A percentile compares a stretch with the other conserved stretches of the same genome.
These are phyloP conservation scores for Globisporangium carolinianum DNA, from an alignment of 352 stramenopile species.

Conservation along the genomic window DNA sequence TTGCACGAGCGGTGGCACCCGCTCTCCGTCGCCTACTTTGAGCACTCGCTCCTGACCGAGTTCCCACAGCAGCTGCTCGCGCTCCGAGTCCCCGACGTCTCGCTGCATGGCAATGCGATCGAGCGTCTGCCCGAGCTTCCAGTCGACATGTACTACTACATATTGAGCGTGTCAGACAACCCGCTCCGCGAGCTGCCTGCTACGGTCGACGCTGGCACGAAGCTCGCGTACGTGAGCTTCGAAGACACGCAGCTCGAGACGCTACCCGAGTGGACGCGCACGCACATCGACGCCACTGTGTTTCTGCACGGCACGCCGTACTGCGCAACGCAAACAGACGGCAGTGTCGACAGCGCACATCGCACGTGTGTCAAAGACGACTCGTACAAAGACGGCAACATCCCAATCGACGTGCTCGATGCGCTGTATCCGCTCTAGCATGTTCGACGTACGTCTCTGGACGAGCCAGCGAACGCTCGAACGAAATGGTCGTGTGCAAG, in stretches of 20 bases:
- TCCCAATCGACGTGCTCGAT: too few relatives aligned
- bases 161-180: neutral
- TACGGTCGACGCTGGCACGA: neutral
- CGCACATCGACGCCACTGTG: neutral
- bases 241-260: constrained; percentile 1
- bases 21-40: constrained; percentile 16
- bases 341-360: neutral
- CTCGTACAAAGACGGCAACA: too few relatives aligned
- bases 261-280: neutral
- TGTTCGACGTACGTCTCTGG: too few relatives aligned
- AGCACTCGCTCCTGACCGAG: constrained; percentile 12
- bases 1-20: constrained; percentile 12
- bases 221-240: neutral
- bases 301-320: constrained; percentile 2
- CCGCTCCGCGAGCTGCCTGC: neutral
- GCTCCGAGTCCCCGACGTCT: neutral
- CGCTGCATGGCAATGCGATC: neutral
- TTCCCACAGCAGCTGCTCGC: constrained; percentile 1
- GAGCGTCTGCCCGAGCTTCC: too few relatives aligned
- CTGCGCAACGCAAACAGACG: neutral
- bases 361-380: too few relatives aligned
- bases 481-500: too few relatives aligned
- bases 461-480: too few relatives aligned
- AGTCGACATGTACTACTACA: too few relatives aligned
- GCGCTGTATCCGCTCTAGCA: too few relatives aligned